These are phyloP conservation scores for Phylloporus arenicola DNA, from an alignment of 768 basidiomycete genomes.

Conservation along the genomic window DNA sequence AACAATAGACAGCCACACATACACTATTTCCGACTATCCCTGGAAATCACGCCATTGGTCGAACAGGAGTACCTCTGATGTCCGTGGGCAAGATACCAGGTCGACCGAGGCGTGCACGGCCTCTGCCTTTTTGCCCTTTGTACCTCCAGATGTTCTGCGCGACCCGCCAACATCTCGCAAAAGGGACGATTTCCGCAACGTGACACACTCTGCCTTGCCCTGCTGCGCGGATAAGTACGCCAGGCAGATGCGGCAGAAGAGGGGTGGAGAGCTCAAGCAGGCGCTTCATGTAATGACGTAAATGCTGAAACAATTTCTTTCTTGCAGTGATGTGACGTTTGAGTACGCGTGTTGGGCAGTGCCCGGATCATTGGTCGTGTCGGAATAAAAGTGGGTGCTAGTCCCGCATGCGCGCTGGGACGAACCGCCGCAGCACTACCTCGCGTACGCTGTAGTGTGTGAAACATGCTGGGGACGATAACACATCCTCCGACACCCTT, in stretches of 20 bases:
- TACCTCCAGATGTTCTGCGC: not conserved
- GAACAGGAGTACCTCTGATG: not conserved
- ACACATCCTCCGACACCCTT: slow-evolving; percentile 43
- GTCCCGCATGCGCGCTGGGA: slow-evolving; percentile 91
- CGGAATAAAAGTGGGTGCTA: slow-evolving; percentile 25
- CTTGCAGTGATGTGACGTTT: not conserved
- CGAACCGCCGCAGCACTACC: slow-evolving; percentile 77
- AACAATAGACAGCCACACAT: slow-evolving; percentile 5
- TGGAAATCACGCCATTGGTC: not conserved
- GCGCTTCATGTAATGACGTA: slow-evolving; percentile 16
- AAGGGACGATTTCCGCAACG: not conserved
- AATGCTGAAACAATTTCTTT: not conserved
- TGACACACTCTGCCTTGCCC: not conserved
- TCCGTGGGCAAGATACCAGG: not conserved
- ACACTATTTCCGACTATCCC: slow-evolving; percentile 1
- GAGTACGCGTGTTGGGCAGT: not conserved
- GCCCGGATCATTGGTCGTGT: not conserved
- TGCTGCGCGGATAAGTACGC: slow-evolving; percentile 5
- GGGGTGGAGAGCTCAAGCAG: not conserved
- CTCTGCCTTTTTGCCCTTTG: not conserved
- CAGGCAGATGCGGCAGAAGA: not conserved
- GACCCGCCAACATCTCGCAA: not conserved
- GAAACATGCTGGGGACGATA: slow-evolving; percentile 70
- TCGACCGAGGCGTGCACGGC: not conserved
- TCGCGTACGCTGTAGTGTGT: slow-evolving; percentile 78